Base-by-base conservation (phyloP, 257 asterid genomes). In the Buddleja alternifolia region DNA sequence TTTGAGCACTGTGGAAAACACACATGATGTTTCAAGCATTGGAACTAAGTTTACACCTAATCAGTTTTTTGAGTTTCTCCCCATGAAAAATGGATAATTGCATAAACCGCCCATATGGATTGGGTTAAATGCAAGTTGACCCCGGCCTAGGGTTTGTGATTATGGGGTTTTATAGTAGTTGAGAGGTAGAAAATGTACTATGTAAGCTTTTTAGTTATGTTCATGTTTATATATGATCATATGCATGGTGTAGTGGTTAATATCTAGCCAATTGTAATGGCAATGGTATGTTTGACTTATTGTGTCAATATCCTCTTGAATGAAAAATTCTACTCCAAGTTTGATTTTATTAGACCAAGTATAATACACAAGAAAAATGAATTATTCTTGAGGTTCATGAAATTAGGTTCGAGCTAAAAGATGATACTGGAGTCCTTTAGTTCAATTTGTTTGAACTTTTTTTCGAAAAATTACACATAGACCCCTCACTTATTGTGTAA, bases 41-140 rank as follows among this genome's bases (percentile, higher is more conserved):
- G 77, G 53, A 21, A 21, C 63, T 34, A 69, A 4, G 20, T 34
- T 73, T 45, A 55, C 59, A 54, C 84, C 86, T 25, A 76, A 58
- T 71, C 73, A 80, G 64, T 85, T 80, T 69, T 76, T 81, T 51
- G 84, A 82, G 83, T 88, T 88, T 74, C 88, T 88, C 25, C 86
- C 89, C 1, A 70, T 75, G 10, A 81, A 76, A 24, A 60, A 53
- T 23, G 34, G 34, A 29, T 29, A 29, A 29, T 29, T 29, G 34
- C 34, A 29, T 29, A 29, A 29, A 29, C 34, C 2, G 2, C 34
- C 34, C 34, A 2, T 2, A 29, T n/a, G 5, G 34, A 29, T 29
- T 29, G 34, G 34, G 34, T 29, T 5, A 29, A 29, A 29, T 29
- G 5, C 34, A 5, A 29, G 34, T 1, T 29, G 34, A 29, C 34